These are phyloP conservation scores for Pestalotiopsis sp. DNA, from an alignment of 2,329 filamentous ascomycete genomes.

Conservation along the genomic window DNA sequence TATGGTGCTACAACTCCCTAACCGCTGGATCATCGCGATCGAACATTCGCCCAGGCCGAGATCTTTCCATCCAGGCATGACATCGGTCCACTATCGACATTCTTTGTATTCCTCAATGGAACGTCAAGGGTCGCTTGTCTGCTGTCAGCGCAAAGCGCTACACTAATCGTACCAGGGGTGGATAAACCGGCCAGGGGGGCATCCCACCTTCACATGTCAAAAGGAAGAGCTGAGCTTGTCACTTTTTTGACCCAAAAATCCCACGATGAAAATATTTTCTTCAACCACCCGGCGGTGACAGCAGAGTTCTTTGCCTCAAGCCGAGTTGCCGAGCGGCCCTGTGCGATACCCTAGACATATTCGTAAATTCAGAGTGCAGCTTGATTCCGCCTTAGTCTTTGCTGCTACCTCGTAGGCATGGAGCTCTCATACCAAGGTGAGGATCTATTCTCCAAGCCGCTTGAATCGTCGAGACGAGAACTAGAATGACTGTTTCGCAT, in stretches of 20 bases:
- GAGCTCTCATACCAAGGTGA: not conserved
- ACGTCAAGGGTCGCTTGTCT: not conserved
- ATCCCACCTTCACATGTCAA: conserved; percentile 6
- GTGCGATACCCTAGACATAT: not conserved
- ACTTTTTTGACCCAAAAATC: not conserved
- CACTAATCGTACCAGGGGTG: not conserved
- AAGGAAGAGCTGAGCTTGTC: not conserved
- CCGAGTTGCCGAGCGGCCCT: not conserved
- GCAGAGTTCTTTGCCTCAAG: not conserved
- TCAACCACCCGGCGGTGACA: not conserved
- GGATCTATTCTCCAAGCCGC: not conserved
- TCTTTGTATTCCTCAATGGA: not conserved
- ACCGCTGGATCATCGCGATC: not conserved
- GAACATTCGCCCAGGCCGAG: not conserved
- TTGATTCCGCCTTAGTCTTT: not conserved
- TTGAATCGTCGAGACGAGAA: too few species aligned
- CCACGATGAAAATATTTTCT: not conserved
- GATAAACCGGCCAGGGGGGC: not conserved
- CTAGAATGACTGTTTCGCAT: too few species aligned
- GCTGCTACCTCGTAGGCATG: not conserved
- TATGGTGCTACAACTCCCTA: not conserved
- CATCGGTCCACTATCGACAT: not conserved
- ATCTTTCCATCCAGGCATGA: conserved; percentile 1
- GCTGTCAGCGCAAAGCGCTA: not conserved
- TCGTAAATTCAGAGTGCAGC: not conserved